phyloP scores from a whole-genome alignment of 495 filamentous ascomycete genomes.

The Bryoglossum gracile region DNA sequence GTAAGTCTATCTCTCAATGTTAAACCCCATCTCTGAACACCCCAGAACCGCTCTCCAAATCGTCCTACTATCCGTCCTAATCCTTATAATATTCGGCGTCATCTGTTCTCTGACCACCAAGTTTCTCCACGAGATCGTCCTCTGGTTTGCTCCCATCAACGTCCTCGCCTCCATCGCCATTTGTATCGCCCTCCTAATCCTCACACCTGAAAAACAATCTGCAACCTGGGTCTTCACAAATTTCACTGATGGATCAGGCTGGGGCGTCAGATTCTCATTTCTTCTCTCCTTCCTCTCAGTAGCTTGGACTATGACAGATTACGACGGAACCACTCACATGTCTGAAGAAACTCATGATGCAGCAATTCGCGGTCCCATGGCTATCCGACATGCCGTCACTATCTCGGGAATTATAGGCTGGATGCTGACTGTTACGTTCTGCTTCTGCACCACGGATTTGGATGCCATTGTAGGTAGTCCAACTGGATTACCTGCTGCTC shows the following conservation, averaged over 20 bases:
- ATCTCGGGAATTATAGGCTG: conserved; percentile 60
- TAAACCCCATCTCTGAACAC: conserved; percentile 5
- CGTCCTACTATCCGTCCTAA: conserved; percentile 50
- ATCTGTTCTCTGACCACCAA: conserved; percentile 62
- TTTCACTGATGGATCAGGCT: conserved; percentile 32
- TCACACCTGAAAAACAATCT: conserved; percentile 57
- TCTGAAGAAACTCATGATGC: conserved; percentile 69
- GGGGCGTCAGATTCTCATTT: conserved; percentile 21
- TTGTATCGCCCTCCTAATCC: conserved; percentile 52
- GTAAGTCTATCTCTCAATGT: conserved; percentile 24
- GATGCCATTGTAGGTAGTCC: conserved; percentile 53
- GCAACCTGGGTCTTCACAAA: conserved; percentile 61
- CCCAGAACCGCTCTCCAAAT: conserved; percentile 54
- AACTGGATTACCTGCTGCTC: conserved; percentile 60
- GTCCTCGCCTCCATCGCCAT: conserved; percentile 52
- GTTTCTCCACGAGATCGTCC: conserved; percentile 52
- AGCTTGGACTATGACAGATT: conserved; percentile 72
- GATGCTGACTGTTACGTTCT: conserved; percentile 60
- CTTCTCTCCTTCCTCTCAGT: conserved; percentile 52
- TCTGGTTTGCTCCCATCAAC: conserved; percentile 71
- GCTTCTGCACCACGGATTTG: conserved; percentile 61
- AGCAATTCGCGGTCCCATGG: conserved; percentile 56
- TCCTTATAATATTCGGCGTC: conserved; percentile 51
- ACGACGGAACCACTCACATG: conserved; percentile 70
- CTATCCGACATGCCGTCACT: conserved; percentile 56